Evolutionary conservation across 352 stramenopile genomes (phyloP).

Genomic region (Pythium apleroticum): DNA sequence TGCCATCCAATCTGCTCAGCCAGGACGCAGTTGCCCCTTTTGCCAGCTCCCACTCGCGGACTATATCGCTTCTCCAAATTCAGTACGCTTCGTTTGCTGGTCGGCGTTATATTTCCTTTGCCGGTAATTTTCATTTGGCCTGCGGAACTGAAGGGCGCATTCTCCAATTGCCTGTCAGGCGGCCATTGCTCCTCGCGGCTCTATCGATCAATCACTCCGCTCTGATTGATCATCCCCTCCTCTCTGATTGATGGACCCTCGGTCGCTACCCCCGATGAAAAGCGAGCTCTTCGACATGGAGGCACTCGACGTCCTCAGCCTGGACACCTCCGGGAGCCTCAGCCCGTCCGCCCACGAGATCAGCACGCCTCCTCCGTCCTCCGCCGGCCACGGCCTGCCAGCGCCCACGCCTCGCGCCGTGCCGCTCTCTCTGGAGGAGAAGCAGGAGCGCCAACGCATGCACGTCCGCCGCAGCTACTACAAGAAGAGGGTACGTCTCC

Average conservation of each 20-base stretch:
- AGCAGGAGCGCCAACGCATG: slow-evolving; percentile 58
- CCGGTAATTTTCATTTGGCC: not conserved
- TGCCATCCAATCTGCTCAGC: slow-evolving; percentile 2
- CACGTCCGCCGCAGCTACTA: slow-evolving; percentile 55
- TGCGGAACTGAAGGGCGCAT: not conserved
- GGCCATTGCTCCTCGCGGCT: not conserved
- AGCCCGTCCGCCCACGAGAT: too few species aligned
- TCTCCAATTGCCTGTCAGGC: not conserved
- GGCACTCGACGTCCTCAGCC: not conserved
- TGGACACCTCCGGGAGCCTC: not conserved
- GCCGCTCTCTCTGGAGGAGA: slow-evolving; percentile 37
- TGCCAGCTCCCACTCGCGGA: not conserved
- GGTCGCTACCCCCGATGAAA: not conserved
- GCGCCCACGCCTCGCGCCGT: slow-evolving; percentile 7
- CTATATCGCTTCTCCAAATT: not conserved
- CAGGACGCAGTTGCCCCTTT: slow-evolving; percentile 4
- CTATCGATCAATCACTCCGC: not conserved
- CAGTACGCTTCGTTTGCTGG: not conserved
- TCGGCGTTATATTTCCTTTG: not conserved
- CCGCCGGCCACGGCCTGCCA: not conserved
- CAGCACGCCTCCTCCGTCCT: slow-evolving; percentile 11
- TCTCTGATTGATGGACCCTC: not conserved
- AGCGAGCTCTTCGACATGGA: slow-evolving; percentile 1
- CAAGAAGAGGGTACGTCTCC: slow-evolving; percentile 32
- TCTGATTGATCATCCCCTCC: not conserved